Percentiles rank a stretch among this genome's conserved stretches.
phyloP scores from a whole-genome alignment of 129 eudicot genomes.

The Artemisia argyi region DNA sequence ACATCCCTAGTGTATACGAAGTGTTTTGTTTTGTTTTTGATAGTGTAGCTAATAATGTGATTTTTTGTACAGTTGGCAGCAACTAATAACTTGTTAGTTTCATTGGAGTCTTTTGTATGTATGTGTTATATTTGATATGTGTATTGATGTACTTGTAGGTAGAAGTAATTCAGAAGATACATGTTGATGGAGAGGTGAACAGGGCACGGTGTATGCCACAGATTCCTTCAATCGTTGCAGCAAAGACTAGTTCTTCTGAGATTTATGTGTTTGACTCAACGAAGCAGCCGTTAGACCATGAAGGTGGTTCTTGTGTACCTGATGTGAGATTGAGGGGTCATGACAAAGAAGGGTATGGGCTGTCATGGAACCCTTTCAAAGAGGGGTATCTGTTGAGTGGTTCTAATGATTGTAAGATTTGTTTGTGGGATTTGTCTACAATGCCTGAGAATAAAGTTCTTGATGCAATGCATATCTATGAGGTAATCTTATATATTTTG shows the following conservation, averaged over 20 bases:
- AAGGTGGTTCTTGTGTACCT: slow-evolving; percentile 65
- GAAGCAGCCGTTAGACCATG: slow-evolving; percentile 48
- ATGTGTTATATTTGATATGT: not conserved
- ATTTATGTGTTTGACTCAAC: slow-evolving; percentile 67
- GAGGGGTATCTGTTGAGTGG: slow-evolving; percentile 86
- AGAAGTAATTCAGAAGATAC: slow-evolving; percentile 68
- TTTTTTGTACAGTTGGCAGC: too few relatives aligned
- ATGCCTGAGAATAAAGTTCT: slow-evolving; percentile 73
- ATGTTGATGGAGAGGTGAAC: slow-evolving; percentile 97
- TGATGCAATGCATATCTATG: slow-evolving; percentile 52
- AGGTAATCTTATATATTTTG: slow-evolving; percentile 35
- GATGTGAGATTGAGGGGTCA: slow-evolving; percentile 84
- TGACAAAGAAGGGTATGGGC: slow-evolving; percentile 93
- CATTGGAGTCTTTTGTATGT: not conserved
- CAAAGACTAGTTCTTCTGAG: slow-evolving; percentile 74
- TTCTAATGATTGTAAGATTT: slow-evolving; percentile 79
- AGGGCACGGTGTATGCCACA: slow-evolving; percentile 90
- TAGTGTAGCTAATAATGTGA: too few relatives aligned
- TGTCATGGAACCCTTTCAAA: slow-evolving; percentile 90
- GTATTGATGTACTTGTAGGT: slow-evolving; percentile 42
- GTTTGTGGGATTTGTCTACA: slow-evolving; percentile 85
- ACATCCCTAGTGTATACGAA: too few relatives aligned
- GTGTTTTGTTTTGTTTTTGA: not conserved
- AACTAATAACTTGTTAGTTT: not conserved
- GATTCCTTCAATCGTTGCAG: slow-evolving; percentile 67